These are phyloP conservation scores for Cutaneotrichosporon sp. DNA, from an alignment of 1,284 basidiomycete species.

Conservation along the genomic window DNA sequence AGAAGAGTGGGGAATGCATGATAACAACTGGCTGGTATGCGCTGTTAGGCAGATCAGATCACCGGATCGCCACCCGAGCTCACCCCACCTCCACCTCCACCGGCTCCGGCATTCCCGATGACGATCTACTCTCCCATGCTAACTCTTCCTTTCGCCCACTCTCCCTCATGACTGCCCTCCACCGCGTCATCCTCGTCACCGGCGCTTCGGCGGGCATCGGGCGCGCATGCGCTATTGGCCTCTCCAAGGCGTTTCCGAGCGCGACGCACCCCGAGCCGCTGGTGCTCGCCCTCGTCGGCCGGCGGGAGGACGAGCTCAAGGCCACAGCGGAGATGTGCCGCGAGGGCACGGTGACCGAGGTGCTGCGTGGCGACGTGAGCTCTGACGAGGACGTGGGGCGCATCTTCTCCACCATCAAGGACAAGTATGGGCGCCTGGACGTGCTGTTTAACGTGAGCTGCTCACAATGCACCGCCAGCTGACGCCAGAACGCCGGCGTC, in stretches of 20 bases:
- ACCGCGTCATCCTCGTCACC: conserved; percentile 49
- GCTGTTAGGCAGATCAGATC: too few relatives aligned
- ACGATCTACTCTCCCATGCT: not conserved
- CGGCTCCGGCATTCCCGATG: not conserved
- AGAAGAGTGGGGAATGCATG: too few relatives aligned
- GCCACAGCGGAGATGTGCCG: conserved; percentile 57
- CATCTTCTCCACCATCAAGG: conserved; percentile 63
- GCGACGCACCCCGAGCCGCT: conserved; percentile 58
- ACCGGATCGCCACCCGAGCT: too few relatives aligned
- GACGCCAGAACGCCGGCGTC: conserved; percentile 59
- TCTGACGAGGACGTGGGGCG: conserved; percentile 39
- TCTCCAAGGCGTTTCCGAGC: conserved; percentile 56
- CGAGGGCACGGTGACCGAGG: conserved; percentile 52
- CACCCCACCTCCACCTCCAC: too few relatives aligned
- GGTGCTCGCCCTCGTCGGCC: conserved; percentile 61
- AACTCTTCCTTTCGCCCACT: too few relatives aligned
- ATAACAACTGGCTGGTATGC: too few relatives aligned
- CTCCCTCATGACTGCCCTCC: not conserved
- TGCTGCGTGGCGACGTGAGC: conserved; percentile 63
- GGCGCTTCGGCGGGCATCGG: conserved; percentile 58
- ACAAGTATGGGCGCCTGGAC: conserved; percentile 68
- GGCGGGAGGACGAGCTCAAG: conserved; percentile 62
- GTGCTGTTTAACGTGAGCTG: conserved; percentile 76
- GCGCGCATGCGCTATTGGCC: conserved; percentile 57
- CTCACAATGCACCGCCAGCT: too few relatives aligned